Evolutionary conservation across 2,329 filamentous ascomycete genomes (phyloP), one percentile per base, ranked within the genome.

Genomic region (Trichoderma cornu-damae): DNA sequence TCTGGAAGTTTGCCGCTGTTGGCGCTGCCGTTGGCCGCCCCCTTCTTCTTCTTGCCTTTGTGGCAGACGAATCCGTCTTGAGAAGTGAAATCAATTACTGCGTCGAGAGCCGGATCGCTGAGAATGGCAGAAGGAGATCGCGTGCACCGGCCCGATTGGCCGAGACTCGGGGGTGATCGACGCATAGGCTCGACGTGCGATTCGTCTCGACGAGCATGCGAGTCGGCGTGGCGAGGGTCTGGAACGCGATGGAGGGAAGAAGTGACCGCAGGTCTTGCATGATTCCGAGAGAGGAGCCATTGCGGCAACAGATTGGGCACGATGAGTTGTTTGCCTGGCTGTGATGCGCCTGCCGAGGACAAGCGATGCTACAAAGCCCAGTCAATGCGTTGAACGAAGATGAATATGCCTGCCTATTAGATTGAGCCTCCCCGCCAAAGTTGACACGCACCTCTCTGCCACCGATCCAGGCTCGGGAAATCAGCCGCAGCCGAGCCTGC

Each of bases 21-120:
- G 24, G 40, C 26, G 40, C n/a, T 47, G 49, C 50, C 37, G 35
- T 58, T 58, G 7, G 32, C 20, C 18, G 20, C 32, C 12, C 54
- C 58, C 7, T 77, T 77, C 70, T 86, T 87, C 69, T 79, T 84
- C 68, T 80, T 82, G 62, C 80, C 78, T 2, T 73, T 77, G 35
- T 76, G 77, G 65, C 86, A 78, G 51, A 76, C 74, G 71, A 77
- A 82, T 48, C 76, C 79, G 40, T 81, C 74, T 52, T 78, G 71
- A 24, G 77, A 81, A 20, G 74, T 73, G 58, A 88, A 82, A 65
- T 89, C 84, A 50, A 89, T 72, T 28, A 74, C 70, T 18, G 73
- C 66, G 37, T 72, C 68, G 63, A 73, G 70, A 35, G 68, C 72
- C n/a, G 77, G 78, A 61, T 82, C 77, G 38, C 62, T 61, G 32